Evolutionary conservation across 306 rosid species (phyloP), one percentile per base, ranked within the genome.

Genomic region (Cicer cuneatum): DNA sequence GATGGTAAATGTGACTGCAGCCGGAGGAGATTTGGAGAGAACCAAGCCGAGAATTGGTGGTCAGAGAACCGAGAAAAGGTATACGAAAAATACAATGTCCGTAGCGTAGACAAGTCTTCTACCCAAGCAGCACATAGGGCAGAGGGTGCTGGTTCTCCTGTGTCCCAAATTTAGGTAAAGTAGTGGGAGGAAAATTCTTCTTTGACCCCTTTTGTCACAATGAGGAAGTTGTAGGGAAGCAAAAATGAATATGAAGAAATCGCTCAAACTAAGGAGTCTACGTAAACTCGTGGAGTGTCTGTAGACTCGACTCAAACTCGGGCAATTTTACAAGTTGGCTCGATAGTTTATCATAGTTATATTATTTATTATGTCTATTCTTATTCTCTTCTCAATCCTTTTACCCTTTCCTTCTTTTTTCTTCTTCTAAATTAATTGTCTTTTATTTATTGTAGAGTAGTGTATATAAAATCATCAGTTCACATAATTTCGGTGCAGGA

Each of bases 31-130:
- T 95, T 95, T 16, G 99, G 92, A 65, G 99, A 95, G 89, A 89
- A 90, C 71, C 99, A 92, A 86, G 99, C 99, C n/a, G 98, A 92
- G 80, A 86, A 81, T 39, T 95, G 99, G 99, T 92, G 99, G 99
- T 90, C 97, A 0, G 98, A 92, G 88, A 95, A 95, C 52, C 93
- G 93, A 1, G 96, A 92, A 14, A 92, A 75, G 80, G 99, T 95
- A 60, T 95, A 92, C 7, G 93, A 92, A 72, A 87, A 64, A 85
- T 95, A 92, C 82, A 92, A 92, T 7, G 96, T 95, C 66, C 92
- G 90, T 5, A 87, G 82, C 42, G 39, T 85, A 0, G 98, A 92
- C 80, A 92, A 84, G 66, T 85, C 96, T 71, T 79, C 96, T 8
- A 71, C 80, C 82, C 88, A 84, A 82, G 83, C 87, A 1, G 51